phyloP scores from a whole-genome alignment of 495 filamentous ascomycete genomes.

The Tuber umbilicatum region DNA sequence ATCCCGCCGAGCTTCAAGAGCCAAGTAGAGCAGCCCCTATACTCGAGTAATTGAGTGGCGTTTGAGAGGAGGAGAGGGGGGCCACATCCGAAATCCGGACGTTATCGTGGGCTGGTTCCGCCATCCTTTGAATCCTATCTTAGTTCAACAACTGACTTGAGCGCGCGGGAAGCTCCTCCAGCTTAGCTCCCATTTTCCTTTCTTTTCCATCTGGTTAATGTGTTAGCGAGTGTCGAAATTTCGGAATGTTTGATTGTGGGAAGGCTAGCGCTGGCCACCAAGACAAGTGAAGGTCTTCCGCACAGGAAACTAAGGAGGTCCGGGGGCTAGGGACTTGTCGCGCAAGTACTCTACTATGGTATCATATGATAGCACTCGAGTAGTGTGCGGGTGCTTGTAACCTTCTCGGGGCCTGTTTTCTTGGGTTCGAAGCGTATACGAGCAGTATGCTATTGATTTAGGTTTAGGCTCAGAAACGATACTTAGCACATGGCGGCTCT shows the following conservation, averaged over 20 bases:
- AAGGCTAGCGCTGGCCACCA: not conserved
- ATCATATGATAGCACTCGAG: too few relatives aligned
- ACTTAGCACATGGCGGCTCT: not conserved
- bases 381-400: not conserved
- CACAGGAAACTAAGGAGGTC: not conserved
- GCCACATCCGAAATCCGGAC: not conserved
- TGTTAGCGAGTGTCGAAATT: not conserved
- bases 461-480: not conserved
- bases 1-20: not conserved
- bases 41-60: too few relatives aligned
- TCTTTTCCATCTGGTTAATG: not conserved
- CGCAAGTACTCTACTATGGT: not conserved
- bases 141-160: not conserved
- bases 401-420: not conserved
- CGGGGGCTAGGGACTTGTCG: not conserved
- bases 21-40: not conserved
- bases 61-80: not conserved
- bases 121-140: not conserved
- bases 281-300: not conserved
- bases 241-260: not conserved
- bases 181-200: not conserved
- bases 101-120: not conserved
- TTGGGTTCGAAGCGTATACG: not conserved
- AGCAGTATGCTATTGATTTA: not conserved
- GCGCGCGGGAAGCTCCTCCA: not conserved